Percentiles rank a stretch among this genome's conserved stretches.
These are phyloP conservation scores for Globisporangium iwayamae DNA, from an alignment of 352 stramenopile species.

Conservation along the genomic window DNA sequence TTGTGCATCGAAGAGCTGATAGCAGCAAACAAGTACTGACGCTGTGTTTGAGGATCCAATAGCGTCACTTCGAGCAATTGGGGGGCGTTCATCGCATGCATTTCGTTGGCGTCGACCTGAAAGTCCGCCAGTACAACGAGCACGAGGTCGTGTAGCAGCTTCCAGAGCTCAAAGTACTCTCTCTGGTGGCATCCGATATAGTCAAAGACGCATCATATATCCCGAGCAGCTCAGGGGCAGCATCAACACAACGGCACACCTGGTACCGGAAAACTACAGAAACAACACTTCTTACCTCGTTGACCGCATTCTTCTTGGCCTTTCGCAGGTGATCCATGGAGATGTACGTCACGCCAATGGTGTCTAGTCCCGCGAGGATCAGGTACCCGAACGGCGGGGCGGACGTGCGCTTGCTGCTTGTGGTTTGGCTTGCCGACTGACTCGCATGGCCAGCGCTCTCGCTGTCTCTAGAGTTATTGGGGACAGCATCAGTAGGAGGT, in stretches of 20 bases:
- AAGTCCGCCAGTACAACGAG: conserved; percentile 60
- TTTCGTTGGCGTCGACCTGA: conserved; percentile 36
- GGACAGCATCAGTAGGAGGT: not conserved
- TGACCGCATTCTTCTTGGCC: conserved; percentile 50
- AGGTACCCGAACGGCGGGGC: conserved; percentile 44
- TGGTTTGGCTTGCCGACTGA: not conserved
- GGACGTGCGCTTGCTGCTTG: conserved; percentile 4
- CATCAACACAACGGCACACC: not conserved
- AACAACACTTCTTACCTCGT: conserved; percentile 12
- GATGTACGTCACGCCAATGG: conserved; percentile 48
- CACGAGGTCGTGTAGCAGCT: conserved; percentile 63
- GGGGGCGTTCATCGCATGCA: conserved; percentile 24
- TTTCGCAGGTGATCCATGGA: conserved; percentile 51
- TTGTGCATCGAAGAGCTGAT: not conserved
- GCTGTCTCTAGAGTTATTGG: not conserved
- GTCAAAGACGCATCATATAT: not conserved
- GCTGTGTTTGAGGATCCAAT: conserved; percentile 19
- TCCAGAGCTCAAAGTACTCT: conserved; percentile 48
- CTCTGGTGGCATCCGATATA: conserved; percentile 20
- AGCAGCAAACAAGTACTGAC: conserved; percentile 8
- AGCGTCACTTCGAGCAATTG: conserved; percentile 22
- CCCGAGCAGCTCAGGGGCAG: not conserved
- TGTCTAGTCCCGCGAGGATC: conserved; percentile 33
- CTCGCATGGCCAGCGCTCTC: not conserved
- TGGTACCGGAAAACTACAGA: not conserved